phyloP scores from a whole-genome alignment of 805 yeast genomes.

The Blastobotrys terrestris region DNA sequence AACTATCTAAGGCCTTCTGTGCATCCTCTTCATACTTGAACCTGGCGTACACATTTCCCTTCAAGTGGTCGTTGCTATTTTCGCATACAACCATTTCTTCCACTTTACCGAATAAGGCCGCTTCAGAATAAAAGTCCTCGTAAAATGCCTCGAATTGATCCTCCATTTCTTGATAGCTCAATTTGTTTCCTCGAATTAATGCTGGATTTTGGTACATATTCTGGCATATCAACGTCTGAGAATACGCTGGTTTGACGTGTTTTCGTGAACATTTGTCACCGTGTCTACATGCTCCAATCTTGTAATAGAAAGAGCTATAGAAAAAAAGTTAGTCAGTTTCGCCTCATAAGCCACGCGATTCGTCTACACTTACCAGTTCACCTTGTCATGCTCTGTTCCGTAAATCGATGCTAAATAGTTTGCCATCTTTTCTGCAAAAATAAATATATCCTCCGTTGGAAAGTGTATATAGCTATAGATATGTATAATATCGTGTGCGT shows the following conservation, averaged over 20 bases:
- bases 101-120: constrained; percentile 45
- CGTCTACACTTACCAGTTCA: constrained; percentile 30
- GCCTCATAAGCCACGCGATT: neutral
- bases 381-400: constrained; percentile 35
- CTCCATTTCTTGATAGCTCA: constrained; percentile 35
- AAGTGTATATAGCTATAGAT: too few relatives aligned
- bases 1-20: constrained; percentile 46
- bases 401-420: constrained; percentile 31
- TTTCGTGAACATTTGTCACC: constrained; percentile 79
- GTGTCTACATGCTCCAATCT: constrained; percentile 90
- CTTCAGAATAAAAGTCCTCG: constrained; percentile 65
- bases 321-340: too few relatives aligned
- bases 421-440: constrained; percentile 24
- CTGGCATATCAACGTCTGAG: constrained; percentile 58
- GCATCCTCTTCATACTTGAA: constrained; percentile 56
- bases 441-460: too few relatives aligned
- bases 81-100: constrained; percentile 70
- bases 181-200: constrained; percentile 24
- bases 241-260: constrained; percentile 56
- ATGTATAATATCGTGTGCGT: too few relatives aligned
- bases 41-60: constrained; percentile 77
- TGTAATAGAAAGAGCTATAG: constrained; percentile 48
- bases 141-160: constrained; percentile 54
- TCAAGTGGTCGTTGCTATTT: constrained; percentile 66
- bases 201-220: constrained; percentile 62